Evolutionary conservation across 129 eudicot species (phyloP), one percentile per base, ranked within the genome.

Genomic region (Helianthus annuus): DNA sequence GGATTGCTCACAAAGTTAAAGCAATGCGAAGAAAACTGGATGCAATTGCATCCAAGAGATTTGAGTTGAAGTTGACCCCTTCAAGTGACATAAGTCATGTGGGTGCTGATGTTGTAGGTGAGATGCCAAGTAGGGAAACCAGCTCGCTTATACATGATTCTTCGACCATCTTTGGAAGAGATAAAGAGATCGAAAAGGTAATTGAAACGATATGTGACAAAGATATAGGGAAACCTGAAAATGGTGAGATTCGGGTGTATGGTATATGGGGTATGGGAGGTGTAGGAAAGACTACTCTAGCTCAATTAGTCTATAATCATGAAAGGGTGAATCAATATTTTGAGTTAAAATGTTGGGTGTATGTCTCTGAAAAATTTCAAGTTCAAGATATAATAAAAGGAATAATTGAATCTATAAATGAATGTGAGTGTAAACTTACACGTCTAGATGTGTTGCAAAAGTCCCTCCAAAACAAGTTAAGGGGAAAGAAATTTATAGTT

Each of bases 401-500:
- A 6, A 56, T 68, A 17, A 70, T 70, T 0, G 66, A 19, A 14
- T 70, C 66, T 5, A 22, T 56, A 6, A 42, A 71, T 7, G 58
- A 57, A 56, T 2, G 44, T 9, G 27, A 57, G 64, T 71, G 76
- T n/a, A 4, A 2, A 40, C 40, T 70, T n/a, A 11, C 34, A 24
- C 66, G 58, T 7, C 24, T 71, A 4, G 66, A 71, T 57, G 3
- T 3, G 1, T 40, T 71, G 76, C 76, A 71, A n/a, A 7, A 17
- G 14, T 22, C 36, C 2, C 42, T 77, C 34, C 82, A 62, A 48
- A 17, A 10, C 44, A 42, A 60, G 10, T 66, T 81, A 38, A 45
- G 22, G 9, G 44, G 72, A 13, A 68, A 66, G 61, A 82, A 38
- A 44, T 82, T 77, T 42, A 67, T 81, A 10, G 63, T 76, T 40